Evolutionary conservation across 768 basidiomycete species (phyloP).

Genomic region (Terana coerulea): DNA sequence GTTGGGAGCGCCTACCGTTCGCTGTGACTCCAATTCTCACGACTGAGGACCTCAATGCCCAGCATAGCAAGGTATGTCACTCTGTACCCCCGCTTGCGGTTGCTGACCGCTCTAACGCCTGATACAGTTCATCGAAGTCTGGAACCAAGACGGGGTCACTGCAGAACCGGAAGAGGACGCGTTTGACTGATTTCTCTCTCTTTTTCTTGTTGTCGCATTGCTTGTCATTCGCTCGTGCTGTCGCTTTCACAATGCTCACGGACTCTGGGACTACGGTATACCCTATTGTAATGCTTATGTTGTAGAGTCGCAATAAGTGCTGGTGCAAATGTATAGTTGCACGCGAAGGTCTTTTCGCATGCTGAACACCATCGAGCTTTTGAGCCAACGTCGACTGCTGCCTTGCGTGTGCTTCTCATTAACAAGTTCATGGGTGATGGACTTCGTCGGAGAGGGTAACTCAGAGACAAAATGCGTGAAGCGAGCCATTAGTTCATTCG

Average conservation of each 20-base stretch:
- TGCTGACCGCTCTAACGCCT: conserved; percentile 5
- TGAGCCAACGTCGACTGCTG: not conserved
- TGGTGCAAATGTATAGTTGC: no score
- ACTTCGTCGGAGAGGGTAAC: no score
- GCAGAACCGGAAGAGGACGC: conserved; percentile 49
- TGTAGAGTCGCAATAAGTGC: not conserved
- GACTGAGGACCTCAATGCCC: conserved; percentile 54
- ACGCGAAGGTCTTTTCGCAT: no score
- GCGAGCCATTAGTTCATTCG: no score
- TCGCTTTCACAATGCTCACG: not conserved
- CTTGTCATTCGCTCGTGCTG: conserved; percentile 1
- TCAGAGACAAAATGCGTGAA: no score
- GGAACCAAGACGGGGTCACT: conserved; percentile 76
- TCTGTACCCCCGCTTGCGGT: not conserved
- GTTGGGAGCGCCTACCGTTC: conserved; percentile 73
- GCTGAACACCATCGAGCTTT: no score
- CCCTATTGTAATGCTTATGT: conserved; percentile 4
- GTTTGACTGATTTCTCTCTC: not conserved
- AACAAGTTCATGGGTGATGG: no score
- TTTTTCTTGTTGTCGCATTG: conserved; percentile 3
- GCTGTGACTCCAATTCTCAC: conserved; percentile 58
- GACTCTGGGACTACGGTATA: conserved; percentile 3
- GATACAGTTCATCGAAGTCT: conserved; percentile 67
- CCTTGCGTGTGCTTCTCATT: not conserved
- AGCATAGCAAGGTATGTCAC: conserved; percentile 58